Evolutionary conservation across 1,284 basidiomycete genomes (phyloP).

Genomic region (Anthracocystis panici-leucophaei): DNA sequence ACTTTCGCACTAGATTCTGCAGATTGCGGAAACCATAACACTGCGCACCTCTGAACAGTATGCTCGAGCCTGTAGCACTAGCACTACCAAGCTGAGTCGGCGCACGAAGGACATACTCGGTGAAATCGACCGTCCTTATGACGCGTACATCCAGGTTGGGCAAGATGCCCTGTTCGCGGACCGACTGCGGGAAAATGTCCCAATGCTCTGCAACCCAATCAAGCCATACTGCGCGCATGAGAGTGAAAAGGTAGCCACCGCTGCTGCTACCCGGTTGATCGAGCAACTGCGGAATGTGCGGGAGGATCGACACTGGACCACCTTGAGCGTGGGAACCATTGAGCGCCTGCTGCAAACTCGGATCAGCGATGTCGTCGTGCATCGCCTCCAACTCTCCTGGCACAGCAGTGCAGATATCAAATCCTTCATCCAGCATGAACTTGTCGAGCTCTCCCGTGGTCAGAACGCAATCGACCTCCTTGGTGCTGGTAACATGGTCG

Average conservation of each 20-base stretch:
- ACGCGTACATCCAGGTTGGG: conserved; percentile 59
- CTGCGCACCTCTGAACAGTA: conserved; percentile 90
- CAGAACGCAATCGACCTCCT: conserved; percentile 96
- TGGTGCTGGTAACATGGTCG: conserved; percentile 70
- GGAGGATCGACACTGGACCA: conserved; percentile 13
- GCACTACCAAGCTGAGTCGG: conserved; percentile 11
- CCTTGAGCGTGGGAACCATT: not conserved
- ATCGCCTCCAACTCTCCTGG: conserved; percentile 62
- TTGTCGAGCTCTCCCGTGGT: conserved; percentile 94
- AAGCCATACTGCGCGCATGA: conserved; percentile 59
- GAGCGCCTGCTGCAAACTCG: conserved; percentile 31
- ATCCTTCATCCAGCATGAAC: conserved; percentile 84
- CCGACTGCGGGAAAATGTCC: conserved; percentile 17
- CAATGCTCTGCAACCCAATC: conserved; percentile 43
- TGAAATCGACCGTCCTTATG: conserved; percentile 73
- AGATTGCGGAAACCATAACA: conserved; percentile 98
- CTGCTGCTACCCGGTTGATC: conserved; percentile 86
- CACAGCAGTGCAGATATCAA: conserved; percentile 78
- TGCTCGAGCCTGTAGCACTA: conserved; percentile 32
- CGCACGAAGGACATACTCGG: conserved; percentile 73
- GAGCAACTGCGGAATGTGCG: conserved; percentile 78
- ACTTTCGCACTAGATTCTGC: conserved; percentile 94
- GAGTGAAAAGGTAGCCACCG: conserved; percentile 87
- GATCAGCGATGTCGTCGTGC: conserved; percentile 17
- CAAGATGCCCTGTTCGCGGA: conserved; percentile 14